phyloP scores from a whole-genome alignment of 2,329 filamentous ascomycete genomes.

The Diaporthe citriasiana region DNA sequence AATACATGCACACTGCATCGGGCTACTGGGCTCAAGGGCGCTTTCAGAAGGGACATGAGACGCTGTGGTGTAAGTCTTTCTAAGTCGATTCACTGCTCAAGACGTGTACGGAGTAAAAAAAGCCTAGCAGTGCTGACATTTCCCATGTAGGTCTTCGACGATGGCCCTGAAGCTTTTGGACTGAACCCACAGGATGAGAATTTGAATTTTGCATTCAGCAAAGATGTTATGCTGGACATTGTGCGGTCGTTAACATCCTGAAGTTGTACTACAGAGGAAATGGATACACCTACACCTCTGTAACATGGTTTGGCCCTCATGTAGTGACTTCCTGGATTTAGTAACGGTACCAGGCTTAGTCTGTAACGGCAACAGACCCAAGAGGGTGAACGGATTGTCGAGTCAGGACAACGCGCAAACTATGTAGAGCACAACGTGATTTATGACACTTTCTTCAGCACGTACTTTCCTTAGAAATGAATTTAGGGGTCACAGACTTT shows the following conservation, averaged over 20 bases:
- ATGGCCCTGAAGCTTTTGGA: slow-evolving; percentile 6
- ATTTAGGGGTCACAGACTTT: background rate
- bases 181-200: background rate
- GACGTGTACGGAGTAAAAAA: background rate
- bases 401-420: background rate
- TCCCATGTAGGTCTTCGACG: background rate
- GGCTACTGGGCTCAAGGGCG: slow-evolving; percentile 28
- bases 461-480: background rate
- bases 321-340: too few species aligned
- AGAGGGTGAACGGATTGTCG: background rate
- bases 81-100: background rate
- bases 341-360: background rate
- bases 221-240: slow-evolving; percentile 7
- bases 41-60: slow-evolving; percentile 10
- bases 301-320: too few species aligned
- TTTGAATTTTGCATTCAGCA: slow-evolving; percentile 25
- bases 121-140: background rate
- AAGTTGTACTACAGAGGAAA: too few species aligned
- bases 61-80: slow-evolving; percentile 9
- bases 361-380: too few species aligned
- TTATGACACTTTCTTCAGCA: accelerated
- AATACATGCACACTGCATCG: slow-evolving; percentile 43
- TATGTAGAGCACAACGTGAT: background rate
- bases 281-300: too few species aligned
- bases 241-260: background rate